These are phyloP conservation scores for Cylindrodendrum hubeiense DNA, from an alignment of 2,329 filamentous ascomycete genomes.

Conservation along the genomic window DNA sequence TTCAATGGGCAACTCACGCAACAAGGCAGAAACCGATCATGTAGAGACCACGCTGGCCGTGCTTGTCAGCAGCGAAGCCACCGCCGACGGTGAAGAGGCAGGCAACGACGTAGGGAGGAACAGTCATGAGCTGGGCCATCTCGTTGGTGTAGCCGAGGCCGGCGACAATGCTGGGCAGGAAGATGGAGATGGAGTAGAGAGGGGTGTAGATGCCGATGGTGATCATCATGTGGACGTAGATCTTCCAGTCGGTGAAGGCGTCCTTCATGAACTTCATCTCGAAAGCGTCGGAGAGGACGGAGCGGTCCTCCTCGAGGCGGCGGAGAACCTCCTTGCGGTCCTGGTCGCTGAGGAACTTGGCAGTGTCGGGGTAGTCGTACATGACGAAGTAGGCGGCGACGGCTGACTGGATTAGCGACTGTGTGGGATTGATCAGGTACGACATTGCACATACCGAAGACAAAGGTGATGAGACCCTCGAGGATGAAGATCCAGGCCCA, in stretches of 20 bases:
- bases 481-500: slow-evolving; percentile 89
- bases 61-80: slow-evolving; percentile 58
- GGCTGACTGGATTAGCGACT: slow-evolving; percentile 50
- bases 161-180: slow-evolving; percentile 53
- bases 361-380: slow-evolving; percentile 68
- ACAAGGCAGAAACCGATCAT: slow-evolving; percentile 53
- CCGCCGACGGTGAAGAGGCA: slow-evolving; percentile 51
- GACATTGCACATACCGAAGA: slow-evolving; percentile 49
- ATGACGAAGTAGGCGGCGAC: slow-evolving; percentile 63
- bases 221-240: slow-evolving; percentile 68
- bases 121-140: slow-evolving; percentile 53
- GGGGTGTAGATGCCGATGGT: slow-evolving; percentile 68
- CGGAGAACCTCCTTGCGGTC: slow-evolving; percentile 59
- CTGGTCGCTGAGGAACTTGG: slow-evolving; percentile 59
- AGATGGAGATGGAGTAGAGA: slow-evolving; percentile 54
- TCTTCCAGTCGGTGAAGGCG: slow-evolving; percentile 71
- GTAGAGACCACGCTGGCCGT: slow-evolving; percentile 52
- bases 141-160: slow-evolving; percentile 53
- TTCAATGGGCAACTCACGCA: slow-evolving; percentile 44
- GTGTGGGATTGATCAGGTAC: background rate
- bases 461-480: slow-evolving; percentile 65
- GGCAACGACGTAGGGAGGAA: slow-evolving; percentile 54
- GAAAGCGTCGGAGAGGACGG: slow-evolving; percentile 67
- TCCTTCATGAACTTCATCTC: slow-evolving; percentile 66
- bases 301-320: slow-evolving; percentile 58